Evolutionary conservation across 2,329 filamentous ascomycete genomes (phyloP), one percentile per base, ranked within the genome.

Genomic region (Verticillium isaacii): DNA sequence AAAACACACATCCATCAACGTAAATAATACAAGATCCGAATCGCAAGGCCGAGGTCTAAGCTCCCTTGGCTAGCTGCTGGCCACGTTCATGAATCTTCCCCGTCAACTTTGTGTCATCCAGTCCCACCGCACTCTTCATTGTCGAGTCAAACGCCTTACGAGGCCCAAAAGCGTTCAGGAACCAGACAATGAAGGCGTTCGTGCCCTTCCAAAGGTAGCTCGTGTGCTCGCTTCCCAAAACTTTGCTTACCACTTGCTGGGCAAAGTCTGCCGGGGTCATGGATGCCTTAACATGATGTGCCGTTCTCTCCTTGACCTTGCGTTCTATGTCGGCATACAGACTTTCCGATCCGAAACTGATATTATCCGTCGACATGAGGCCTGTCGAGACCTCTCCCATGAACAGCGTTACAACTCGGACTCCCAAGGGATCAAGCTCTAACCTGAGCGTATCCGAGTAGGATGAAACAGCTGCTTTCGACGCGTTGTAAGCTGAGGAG

Each of bases 381-480:
- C 55, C 39, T 2, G 63, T 64, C 2, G 58, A 59, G 23, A 62
- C 59, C 15, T 59, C 62, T 39, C 63, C 64, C 19, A 64, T 65
- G 19, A 78, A 76, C 0, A 77, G 63, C 0, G 77, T 70, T 1
- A 73, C 76, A 0, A 78, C 66, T 55, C 73, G 75, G 59, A 80
- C 74, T 0, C 77, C 77, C 3, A 79, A 65, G 0, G 73, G 65
- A 0, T 70, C 63, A 0, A 78, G 59, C 41, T 80, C 78, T n/a
- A 70, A 60, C 0, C 72, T 65, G 1, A 80, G 63, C 1, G 68
- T 71, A 3, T 75, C 73, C 0, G 74, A 74, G 58, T 78, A 77
- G 0, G 76, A 74, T 0, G 70, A 71, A 0, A 80, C 67, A 0
- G 79, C 78, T 1, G 74, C 77, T 62, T 82, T 82, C 60, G 73